Percentiles rank a stretch among this genome's conserved stretches.
These are phyloP conservation scores for Candida freyschussii DNA, from an alignment of 1,139 yeast genomes.

Conservation along the genomic window DNA sequence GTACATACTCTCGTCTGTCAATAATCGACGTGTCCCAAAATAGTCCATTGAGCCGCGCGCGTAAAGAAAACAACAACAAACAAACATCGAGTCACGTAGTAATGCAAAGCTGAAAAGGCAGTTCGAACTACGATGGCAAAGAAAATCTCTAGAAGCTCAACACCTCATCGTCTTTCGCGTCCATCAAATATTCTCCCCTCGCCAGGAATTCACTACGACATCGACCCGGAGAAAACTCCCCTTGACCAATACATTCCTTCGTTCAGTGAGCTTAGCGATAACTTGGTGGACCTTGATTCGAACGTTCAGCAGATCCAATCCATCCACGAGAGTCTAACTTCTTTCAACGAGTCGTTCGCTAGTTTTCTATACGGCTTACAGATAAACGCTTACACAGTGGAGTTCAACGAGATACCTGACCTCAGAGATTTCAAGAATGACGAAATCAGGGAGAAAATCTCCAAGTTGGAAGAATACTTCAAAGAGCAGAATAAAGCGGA, in stretches of 20 bases:
- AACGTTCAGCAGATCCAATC: conserved; percentile 41
- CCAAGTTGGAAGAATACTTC: conserved; percentile 17
- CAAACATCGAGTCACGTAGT: not conserved
- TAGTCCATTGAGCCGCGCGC: too few relatives aligned
- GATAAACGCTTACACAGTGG: conserved; percentile 69
- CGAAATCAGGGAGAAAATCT: conserved; percentile 19
- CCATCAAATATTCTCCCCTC: conserved; percentile 19
- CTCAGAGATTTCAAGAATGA: conserved; percentile 22
- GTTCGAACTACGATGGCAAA: conserved; percentile 7
- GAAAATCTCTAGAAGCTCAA: conserved; percentile 15
- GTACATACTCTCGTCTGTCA: too few relatives aligned
- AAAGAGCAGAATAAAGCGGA: conserved; percentile 11
- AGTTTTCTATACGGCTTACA: conserved; percentile 59
- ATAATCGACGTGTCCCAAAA: conserved; percentile 2
- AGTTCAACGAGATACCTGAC: conserved; percentile 45
- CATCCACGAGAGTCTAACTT: conserved; percentile 46
- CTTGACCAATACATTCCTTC: conserved; percentile 21
- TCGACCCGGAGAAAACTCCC: conserved; percentile 18
- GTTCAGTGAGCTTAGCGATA: conserved; percentile 42
- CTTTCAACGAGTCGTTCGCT: conserved; percentile 61
- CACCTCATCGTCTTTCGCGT: conserved; percentile 20
- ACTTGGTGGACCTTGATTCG: conserved; percentile 47
- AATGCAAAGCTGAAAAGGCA: not conserved
- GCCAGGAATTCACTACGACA: conserved; percentile 24
- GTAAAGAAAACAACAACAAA: conserved; percentile 1